Evolutionary conservation across 306 rosid genomes (phyloP).

Genomic region (Cucumis melo): DNA sequence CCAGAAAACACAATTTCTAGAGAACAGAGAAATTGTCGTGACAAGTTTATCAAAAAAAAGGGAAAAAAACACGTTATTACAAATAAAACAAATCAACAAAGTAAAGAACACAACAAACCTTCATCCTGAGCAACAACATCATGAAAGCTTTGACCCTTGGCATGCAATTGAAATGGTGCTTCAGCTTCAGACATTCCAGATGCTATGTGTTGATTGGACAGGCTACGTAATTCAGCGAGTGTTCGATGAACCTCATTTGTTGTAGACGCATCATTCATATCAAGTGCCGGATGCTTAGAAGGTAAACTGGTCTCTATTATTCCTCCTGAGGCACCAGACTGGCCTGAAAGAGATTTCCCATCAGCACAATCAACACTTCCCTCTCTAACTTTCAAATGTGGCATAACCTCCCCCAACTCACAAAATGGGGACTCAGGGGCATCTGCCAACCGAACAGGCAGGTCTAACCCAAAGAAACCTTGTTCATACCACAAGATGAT

Average conservation of each 20-base stretch:
- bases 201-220: constrained; percentile 23
- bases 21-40: neutral
- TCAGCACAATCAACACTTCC: constrained; percentile 11
- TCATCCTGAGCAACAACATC: constrained; percentile 27
- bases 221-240: constrained; percentile 14
- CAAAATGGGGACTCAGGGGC: constrained; percentile 34
- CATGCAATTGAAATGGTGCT: constrained; percentile 18
- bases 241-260: constrained; percentile 13
- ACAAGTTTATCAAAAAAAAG: neutral
- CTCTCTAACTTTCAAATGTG: constrained; percentile 26
- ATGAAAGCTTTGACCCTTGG: constrained; percentile 24
- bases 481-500: constrained; percentile 51
- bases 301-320: constrained; percentile 16
- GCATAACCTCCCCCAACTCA: constrained; percentile 40
- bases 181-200: constrained; percentile 23
- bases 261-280: constrained; percentile 10
- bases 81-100: neutral
- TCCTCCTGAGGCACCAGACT: constrained; percentile 15
- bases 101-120: constrained; percentile 21
- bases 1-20: constrained; percentile 34
- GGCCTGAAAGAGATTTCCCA: constrained; percentile 20
- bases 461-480: constrained; percentile 46
- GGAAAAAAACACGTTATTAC: neutral
- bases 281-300: constrained; percentile 15
- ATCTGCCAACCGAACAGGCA: constrained; percentile 40